Percentiles rank a stretch among this genome's conserved stretches.
Evolutionary conservation across 1,284 basidiomycete species (phyloP).

Genomic region (Irpex lacteus): DNA sequence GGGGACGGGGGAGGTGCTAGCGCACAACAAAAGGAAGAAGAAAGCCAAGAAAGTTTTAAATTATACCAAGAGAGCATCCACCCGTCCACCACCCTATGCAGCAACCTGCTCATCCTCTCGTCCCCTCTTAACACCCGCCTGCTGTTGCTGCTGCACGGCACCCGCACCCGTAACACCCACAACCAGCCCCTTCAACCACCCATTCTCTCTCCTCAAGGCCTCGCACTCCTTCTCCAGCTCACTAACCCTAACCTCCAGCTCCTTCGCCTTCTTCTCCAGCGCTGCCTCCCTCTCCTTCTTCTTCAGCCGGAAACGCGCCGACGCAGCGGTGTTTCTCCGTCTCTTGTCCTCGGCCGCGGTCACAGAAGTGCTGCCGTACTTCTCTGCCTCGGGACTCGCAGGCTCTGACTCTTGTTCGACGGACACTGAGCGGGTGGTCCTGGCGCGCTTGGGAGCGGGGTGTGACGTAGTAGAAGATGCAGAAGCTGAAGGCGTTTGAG

Average conservation of each 20-base stretch:
- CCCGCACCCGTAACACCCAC: conserved; percentile 71
- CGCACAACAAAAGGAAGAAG: not conserved
- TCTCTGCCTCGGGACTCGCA: conserved; percentile 25
- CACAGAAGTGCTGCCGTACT: conserved; percentile 30
- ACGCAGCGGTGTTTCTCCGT: conserved; percentile 92
- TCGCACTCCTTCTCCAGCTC: conserved; percentile 92
- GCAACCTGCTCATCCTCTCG: conserved; percentile 15
- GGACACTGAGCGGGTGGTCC: conserved; percentile 52
- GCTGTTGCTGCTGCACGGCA: conserved; percentile 24
- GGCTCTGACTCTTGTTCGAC: conserved; percentile 14
- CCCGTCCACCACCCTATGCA: not conserved
- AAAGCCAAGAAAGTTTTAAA: not conserved
- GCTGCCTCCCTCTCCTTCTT: conserved; percentile 98
- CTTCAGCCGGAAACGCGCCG: conserved; percentile 96
- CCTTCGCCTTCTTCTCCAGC: conserved; percentile 86
- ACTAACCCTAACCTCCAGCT: conserved; percentile 80
- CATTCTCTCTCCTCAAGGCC: conserved; percentile 88
- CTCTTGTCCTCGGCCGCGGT: conserved; percentile 85
- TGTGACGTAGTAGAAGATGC: conserved; percentile 14
- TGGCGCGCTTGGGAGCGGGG: conserved; percentile 49
- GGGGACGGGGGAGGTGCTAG: not conserved
- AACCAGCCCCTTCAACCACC: conserved; percentile 91
- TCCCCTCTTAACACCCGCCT: conserved; percentile 14
- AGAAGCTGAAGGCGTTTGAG: conserved; percentile 14
- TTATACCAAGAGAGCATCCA: not conserved